phyloP scores from a whole-genome alignment of 768 basidiomycete genomes.

The Tubosaeta brunneosetosa region DNA sequence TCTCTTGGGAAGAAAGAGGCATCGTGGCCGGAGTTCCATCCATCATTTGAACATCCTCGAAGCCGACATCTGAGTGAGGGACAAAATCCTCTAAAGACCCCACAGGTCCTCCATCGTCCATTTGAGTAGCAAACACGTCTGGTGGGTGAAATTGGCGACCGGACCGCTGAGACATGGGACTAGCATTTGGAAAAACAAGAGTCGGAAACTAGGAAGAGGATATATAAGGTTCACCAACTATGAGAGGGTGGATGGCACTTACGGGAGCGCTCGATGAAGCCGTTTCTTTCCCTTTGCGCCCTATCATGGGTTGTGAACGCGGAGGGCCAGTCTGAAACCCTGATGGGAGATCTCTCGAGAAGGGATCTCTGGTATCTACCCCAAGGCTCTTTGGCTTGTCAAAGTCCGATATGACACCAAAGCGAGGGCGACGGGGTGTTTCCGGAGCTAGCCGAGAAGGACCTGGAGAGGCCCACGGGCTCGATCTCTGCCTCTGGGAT shows the following conservation, averaged over 20 bases:
- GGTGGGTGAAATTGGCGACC: constrained; percentile 10
- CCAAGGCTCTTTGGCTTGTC: constrained; percentile 13
- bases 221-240: neutral
- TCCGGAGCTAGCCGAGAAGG: constrained; percentile 30
- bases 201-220: constrained; percentile 3
- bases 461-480: constrained; percentile 21
- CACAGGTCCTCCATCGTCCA: constrained; percentile 8
- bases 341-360: constrained; percentile 25
- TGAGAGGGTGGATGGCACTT: neutral
- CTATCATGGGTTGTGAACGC: constrained; percentile 15
- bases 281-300: constrained; percentile 18
- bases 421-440: constrained; percentile 38
- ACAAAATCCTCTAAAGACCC: constrained; percentile 9
- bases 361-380: constrained; percentile 17
- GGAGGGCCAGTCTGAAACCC: constrained; percentile 21
- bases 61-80: constrained; percentile 17
- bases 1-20: constrained; percentile 22
- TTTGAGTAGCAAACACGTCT: constrained; percentile 18
- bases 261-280: constrained; percentile 2
- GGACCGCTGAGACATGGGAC: constrained; percentile 15
- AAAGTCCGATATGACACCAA: constrained; percentile 25
- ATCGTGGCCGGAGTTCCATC: constrained; percentile 18
- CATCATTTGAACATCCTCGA: constrained; percentile 34
- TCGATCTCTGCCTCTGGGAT: constrained; percentile 38
- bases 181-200: constrained; percentile 22